Base-by-base conservation (phyloP, 2,329 filamentous ascomycete species). In the Alternaria solani region DNA sequence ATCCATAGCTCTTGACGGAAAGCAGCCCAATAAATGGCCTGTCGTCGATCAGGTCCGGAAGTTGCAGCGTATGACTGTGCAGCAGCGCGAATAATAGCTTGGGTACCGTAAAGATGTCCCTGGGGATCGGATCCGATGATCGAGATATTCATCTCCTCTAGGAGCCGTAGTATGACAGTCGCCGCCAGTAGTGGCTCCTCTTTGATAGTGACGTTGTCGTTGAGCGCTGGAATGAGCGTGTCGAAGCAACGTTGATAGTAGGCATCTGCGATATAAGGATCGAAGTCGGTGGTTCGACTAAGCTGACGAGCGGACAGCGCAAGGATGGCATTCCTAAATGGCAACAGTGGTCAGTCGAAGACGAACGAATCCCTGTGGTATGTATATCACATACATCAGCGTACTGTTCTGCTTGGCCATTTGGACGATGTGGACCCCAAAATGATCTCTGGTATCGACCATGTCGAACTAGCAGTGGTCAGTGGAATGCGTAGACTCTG, bases 91-190 rank as follows among this genome's bases (percentile, higher is more conserved):
- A 78, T 76, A 26, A 78, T 75, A 16, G 76, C 74, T 55, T 78
- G 75, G 1, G 75, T 77, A n/a, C 76, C 76, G 30, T 76, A 75
- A 0, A 81, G 62, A 70, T 81, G 73, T 43, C 79, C 73, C 72
- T 75, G 79, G 26, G 66, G 67, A 59, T 80, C 73, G 43, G 73
- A 67, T 41, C 75, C 76, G 28, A 72, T 71, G 23, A 78, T 69
- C 1, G 74, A 75, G 11, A 78, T 80, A 51, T 80, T 80, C 68
- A 80, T 80, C 55, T 81, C 80, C 61, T 81, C 79, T 23, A 80
- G 65, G 9, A 80, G 65, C 11, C 79, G 72, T 11, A 81, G 57
- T 23, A 81, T 78, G 12, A 81, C 76, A 1, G 79, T 80, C 2
- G 79, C 79, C 39, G 79, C 77, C 23, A 81, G 67, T 1, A 81